phyloP scores from a whole-genome alignment of 768 basidiomycete species.

The Tulasnella sp. region DNA sequence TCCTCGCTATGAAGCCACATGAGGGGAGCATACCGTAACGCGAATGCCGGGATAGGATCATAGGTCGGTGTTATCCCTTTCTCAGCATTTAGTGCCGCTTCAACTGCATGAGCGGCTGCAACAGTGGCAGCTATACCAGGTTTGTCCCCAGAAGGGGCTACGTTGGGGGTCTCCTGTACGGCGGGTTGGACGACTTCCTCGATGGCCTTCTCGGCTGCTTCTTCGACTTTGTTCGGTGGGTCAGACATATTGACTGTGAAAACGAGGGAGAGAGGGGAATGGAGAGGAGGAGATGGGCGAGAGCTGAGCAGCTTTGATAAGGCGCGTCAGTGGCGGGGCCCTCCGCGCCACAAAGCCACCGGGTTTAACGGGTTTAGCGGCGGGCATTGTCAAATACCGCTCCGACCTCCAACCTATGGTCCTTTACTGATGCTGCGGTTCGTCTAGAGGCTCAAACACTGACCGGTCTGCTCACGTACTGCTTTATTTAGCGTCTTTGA shows the following conservation, averaged over 20 bases:
- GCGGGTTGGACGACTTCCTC: not conserved
- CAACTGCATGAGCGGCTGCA: not conserved
- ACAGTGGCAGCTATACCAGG: not conserved
- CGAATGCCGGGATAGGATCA: slow-evolving; percentile 4
- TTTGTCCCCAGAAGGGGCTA: not conserved
- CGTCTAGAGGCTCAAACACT: not conserved
- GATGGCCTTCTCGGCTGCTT: not conserved
- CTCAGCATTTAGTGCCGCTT: not conserved
- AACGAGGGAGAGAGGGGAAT: not conserved
- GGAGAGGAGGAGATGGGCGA: not conserved
- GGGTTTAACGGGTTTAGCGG: not conserved
- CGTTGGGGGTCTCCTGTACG: not conserved
- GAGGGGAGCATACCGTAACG: slow-evolving; percentile 2
- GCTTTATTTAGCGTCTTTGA: too few relatives aligned
- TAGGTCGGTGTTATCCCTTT: not conserved
- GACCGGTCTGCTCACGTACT: not conserved
- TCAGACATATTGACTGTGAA: not conserved
- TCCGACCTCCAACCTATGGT: not conserved
- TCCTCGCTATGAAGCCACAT: slow-evolving; percentile 8
- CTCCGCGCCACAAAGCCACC: not conserved
- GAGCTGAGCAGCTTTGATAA: not conserved
- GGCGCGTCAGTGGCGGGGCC: not conserved
- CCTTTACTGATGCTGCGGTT: not conserved
- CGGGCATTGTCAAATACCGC: not conserved
- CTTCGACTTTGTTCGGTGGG: not conserved